These are phyloP conservation scores for Aristolochia fimbriata DNA, from an alignment of 164 flowering plant genomes.

Conservation along the genomic window DNA sequence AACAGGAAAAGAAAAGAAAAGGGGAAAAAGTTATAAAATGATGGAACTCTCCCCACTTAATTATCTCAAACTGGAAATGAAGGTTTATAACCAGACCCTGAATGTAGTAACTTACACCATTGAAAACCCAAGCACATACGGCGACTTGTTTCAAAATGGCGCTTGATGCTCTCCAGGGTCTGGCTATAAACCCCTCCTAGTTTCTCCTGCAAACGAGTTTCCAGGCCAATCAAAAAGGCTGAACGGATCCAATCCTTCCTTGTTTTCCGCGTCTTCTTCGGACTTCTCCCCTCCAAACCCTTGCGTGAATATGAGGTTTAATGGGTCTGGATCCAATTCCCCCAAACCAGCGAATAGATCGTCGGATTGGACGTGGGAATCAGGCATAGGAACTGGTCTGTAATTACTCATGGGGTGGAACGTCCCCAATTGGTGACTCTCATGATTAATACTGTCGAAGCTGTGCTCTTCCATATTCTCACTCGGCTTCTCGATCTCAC, in stretches of 20 bases:
- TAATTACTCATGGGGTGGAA: slow-evolving; percentile 8
- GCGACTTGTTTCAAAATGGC: slow-evolving; percentile 4
- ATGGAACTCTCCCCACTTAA: background rate
- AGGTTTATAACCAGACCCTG: slow-evolving; percentile 29
- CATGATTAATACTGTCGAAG: slow-evolving; percentile 4
- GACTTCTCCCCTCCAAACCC: slow-evolving; percentile 24
- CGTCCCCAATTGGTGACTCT: slow-evolving; percentile 4
- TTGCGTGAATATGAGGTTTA: slow-evolving; percentile 38
- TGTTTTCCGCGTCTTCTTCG: slow-evolving; percentile 18
- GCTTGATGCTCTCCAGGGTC: slow-evolving; percentile 20
- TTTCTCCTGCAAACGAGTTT: slow-evolving; percentile 19
- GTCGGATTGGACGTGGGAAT: slow-evolving; percentile 20
- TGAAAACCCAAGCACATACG: slow-evolving; percentile 8
- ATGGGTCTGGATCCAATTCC: slow-evolving; percentile 55
- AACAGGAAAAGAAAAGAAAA: slow-evolving; percentile 6
- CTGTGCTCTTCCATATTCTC: slow-evolving; percentile 18
- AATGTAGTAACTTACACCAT: slow-evolving; percentile 22
- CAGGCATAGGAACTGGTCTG: slow-evolving; percentile 27
- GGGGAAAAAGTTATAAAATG: background rate
- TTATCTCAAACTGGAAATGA: slow-evolving; percentile 9
- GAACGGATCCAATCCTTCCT: slow-evolving; percentile 44
- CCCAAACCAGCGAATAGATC: slow-evolving; percentile 64
- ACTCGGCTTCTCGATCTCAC: slow-evolving; percentile 15
- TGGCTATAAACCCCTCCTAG: slow-evolving; percentile 28
- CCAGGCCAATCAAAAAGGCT: slow-evolving; percentile 54